Conservation (phyloP, 352 stramenopile species). For the Globisporangium solare region DNA sequence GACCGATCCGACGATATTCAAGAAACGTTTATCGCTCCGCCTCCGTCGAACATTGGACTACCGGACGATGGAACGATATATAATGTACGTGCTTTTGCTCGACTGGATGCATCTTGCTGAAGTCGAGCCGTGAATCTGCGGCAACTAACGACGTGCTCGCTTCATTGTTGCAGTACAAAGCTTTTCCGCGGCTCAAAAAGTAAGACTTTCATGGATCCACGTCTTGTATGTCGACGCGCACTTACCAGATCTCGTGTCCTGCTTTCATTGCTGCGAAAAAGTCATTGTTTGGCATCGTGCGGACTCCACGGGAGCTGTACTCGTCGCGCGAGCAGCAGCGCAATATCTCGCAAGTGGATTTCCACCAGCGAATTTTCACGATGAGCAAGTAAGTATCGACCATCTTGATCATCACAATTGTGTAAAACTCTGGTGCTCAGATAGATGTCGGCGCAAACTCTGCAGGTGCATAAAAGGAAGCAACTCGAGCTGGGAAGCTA, state of each 20-base stretch:
- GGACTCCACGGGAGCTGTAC: constrained; percentile 71
- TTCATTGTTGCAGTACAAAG: constrained; percentile 52
- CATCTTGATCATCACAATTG: background rate
- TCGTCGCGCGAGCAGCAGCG: constrained; percentile 66
- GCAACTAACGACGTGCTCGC: too few relatives aligned
- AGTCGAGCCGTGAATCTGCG: too few relatives aligned
- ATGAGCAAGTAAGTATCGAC: constrained; percentile 41
- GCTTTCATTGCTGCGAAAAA: constrained; percentile 17
- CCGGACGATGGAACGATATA: constrained; percentile 75
- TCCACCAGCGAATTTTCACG: constrained; percentile 68
- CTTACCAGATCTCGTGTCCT: background rate
- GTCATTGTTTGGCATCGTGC: constrained; percentile 62
- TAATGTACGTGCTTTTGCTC: constrained; percentile 30
- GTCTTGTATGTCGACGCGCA: background rate
- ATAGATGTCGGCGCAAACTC: background rate
- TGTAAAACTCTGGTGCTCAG: background rate
- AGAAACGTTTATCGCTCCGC: constrained; percentile 79
- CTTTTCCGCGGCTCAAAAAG: constrained; percentile 81
- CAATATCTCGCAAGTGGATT: constrained; percentile 66
- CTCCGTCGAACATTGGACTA: constrained; percentile 74
- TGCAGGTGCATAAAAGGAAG: constrained; percentile 47
- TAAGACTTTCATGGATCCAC: constrained; percentile 18
- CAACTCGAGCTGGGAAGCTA: constrained; percentile 61
- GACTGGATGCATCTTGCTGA: constrained; percentile 3
- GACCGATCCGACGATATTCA: constrained; percentile 69